A percentile compares a stretch with the other conserved stretches of the same genome.
phyloP scores from a whole-genome alignment of 441 rosid genomes.

The Erysimum cheiri region DNA sequence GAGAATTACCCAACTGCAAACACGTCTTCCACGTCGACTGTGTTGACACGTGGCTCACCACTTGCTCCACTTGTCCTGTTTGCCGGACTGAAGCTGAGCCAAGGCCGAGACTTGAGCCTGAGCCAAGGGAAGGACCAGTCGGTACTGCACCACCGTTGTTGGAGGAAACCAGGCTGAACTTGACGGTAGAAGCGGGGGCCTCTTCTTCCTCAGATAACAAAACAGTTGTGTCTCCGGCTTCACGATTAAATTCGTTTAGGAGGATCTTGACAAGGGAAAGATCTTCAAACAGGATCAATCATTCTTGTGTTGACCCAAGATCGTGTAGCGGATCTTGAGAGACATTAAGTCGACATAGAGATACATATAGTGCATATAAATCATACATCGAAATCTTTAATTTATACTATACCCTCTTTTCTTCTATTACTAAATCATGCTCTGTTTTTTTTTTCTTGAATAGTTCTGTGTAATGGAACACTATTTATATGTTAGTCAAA shows the following conservation, averaged over 20 bases:
- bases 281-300: constrained; percentile 61
- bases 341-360: constrained; percentile 47
- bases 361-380: constrained; percentile 32
- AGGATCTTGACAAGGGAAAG: constrained; percentile 64
- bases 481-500: constrained; percentile 26
- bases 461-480: constrained; percentile 17
- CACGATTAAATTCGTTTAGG: constrained; percentile 61
- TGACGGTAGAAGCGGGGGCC: constrained; percentile 25
- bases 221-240: constrained; percentile 50
- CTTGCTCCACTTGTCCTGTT: constrained; percentile 64
- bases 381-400: constrained; percentile 28
- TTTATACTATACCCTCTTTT: neutral
- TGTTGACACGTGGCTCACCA: constrained; percentile 59
- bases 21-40: constrained; percentile 63
- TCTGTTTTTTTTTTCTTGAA: neutral
- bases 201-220: constrained; percentile 49
- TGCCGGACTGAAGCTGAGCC: constrained; percentile 69
- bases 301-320: constrained; percentile 45
- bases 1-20: constrained; percentile 61
- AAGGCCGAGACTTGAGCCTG: constrained; percentile 52
- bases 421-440: neutral
- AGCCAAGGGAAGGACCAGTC: constrained; percentile 57
- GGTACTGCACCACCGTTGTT: constrained; percentile 50
- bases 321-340: constrained; percentile 56
- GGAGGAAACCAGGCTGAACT: constrained; percentile 25